These are phyloP conservation scores for Botryotinia calthae DNA, from an alignment of 2,329 filamentous ascomycete species.

Conservation along the genomic window DNA sequence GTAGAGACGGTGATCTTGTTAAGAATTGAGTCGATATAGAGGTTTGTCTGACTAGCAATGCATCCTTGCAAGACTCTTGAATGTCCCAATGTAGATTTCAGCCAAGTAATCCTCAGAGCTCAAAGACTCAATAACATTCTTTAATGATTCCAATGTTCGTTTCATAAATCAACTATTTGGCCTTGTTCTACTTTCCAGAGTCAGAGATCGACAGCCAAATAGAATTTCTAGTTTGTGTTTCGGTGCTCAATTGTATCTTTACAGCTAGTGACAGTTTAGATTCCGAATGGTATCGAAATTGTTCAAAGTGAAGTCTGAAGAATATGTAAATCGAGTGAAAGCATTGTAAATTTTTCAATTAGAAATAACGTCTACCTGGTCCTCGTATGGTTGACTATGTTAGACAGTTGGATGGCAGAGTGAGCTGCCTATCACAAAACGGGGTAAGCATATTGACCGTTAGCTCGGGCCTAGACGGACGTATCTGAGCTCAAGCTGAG, in stretches of 20 bases:
- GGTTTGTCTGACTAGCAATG: not conserved
- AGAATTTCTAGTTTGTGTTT: not conserved
- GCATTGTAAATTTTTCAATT: not conserved
- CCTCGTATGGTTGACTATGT: not conserved
- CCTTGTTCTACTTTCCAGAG: not conserved
- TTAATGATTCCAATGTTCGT: not conserved
- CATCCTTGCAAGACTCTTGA: not conserved
- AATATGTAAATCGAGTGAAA: not conserved
- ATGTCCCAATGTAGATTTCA: not conserved
- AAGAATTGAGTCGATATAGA: constrained; percentile 4
- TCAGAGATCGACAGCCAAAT: not conserved
- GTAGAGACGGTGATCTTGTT: constrained; percentile 29
- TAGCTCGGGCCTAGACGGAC: not conserved
- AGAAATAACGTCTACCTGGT: no score
- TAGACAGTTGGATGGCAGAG: not conserved
- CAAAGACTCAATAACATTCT: not conserved
- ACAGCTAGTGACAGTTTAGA: not conserved
- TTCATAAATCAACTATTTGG: not conserved
- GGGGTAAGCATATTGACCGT: not conserved
- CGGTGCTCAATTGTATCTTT: not conserved
- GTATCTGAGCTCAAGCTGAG: not conserved
- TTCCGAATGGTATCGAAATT: not conserved
- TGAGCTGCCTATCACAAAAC: not conserved
- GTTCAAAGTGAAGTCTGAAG: not conserved
- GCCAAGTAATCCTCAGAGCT: not conserved